Evolutionary conservation across 2,329 filamentous ascomycete species (phyloP), one percentile per base, ranked within the genome.

Genomic region (Ophiocordyceps unilateralis): DNA sequence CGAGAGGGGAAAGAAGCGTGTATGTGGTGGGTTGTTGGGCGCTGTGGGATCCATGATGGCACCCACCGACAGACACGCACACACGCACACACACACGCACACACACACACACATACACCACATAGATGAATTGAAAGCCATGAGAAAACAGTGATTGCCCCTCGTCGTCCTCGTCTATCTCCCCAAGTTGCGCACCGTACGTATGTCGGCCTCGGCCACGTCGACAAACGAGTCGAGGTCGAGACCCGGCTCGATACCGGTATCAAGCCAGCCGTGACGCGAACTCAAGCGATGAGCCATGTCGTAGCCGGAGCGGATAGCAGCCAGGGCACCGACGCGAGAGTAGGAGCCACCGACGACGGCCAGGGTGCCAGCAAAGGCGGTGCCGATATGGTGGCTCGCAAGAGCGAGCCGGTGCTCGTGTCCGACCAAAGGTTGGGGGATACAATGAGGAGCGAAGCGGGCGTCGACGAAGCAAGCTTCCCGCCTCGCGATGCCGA

Each of bases 381-480:
- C 61, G 4, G 63, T 46, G 26, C 61, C 55, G 5, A 85, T 66
- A 42, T 78, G 66, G 2, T 60, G 52, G 51, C 79, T 69, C 1
- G 78, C 72, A 2, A 58, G 55, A 20, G 60, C 62, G 65, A 93
- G 75, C 46, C 74, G 70, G 9, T 65, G 59, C 22, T 73, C 61
- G 59, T 96, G 89, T 30, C 86, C 86, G 1, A 94, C 78, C 1
- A 70, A 73, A 58, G 93, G 93, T 62, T 98, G 91, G 11, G 91
- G 89, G 49, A 98, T 91, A 56, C 87, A 93, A 47, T 91, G 70
- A 46, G 66, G 57, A 48, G 69, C 70, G 40, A 74, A 55, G 44
- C 71, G 72, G 15, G 78, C 78, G 45, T 73, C 66, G 28, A 72
- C 71, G n/a, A 77, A 66, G 17, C 68, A 66, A 0, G 82, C 78